A percentile compares a stretch with the other conserved stretches of the same genome.
These are phyloP conservation scores for Butyriboletus loyo DNA, from an alignment of 768 basidiomycete genomes.

Conservation along the genomic window DNA sequence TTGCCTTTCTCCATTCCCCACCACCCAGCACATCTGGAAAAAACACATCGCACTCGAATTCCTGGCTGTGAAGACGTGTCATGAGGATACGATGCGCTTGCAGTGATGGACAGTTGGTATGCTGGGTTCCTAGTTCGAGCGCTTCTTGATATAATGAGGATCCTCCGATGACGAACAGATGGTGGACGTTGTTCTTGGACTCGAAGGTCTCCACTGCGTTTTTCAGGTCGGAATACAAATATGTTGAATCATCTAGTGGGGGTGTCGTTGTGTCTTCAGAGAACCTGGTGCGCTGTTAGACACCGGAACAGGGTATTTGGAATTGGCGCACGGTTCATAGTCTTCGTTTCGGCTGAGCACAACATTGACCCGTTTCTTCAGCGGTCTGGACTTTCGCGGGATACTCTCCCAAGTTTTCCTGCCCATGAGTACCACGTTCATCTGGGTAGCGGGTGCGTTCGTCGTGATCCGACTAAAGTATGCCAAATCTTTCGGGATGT, in stretches of 20 bases:
- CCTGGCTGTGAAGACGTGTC: slow-evolving; percentile 74
- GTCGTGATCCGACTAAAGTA: slow-evolving; percentile 87
- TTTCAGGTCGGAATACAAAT: slow-evolving; percentile 26
- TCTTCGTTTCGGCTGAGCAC: slow-evolving; percentile 63
- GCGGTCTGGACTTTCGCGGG: slow-evolving; percentile 77
- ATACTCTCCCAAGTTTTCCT: slow-evolving; percentile 98
- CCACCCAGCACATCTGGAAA: slow-evolving; percentile 67
- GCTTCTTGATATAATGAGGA: slow-evolving; percentile 75
- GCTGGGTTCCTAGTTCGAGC: slow-evolving; percentile 36
- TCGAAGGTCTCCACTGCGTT: slow-evolving; percentile 15
- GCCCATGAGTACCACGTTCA: slow-evolving; percentile 91
- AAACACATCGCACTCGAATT: slow-evolving; percentile 85
- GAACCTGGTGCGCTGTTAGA: slow-evolving; percentile 16
- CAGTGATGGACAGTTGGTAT: slow-evolving; percentile 34
- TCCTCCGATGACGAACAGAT: slow-evolving; percentile 90
- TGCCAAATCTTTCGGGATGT: slow-evolving; percentile 81
- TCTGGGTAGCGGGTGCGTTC: slow-evolving; percentile 46
- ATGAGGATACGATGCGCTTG: slow-evolving; percentile 79
- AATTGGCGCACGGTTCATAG: slow-evolving; percentile 57
- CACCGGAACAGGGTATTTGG: not conserved
- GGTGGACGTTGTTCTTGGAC: slow-evolving; percentile 38
- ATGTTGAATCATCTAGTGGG: slow-evolving; percentile 21
- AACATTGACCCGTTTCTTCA: slow-evolving; percentile 72
- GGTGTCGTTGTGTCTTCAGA: not conserved
- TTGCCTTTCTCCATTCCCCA: slow-evolving; percentile 53